Conservation (phyloP, 345 rosid genomes). For the Brassica nigra region DNA sequence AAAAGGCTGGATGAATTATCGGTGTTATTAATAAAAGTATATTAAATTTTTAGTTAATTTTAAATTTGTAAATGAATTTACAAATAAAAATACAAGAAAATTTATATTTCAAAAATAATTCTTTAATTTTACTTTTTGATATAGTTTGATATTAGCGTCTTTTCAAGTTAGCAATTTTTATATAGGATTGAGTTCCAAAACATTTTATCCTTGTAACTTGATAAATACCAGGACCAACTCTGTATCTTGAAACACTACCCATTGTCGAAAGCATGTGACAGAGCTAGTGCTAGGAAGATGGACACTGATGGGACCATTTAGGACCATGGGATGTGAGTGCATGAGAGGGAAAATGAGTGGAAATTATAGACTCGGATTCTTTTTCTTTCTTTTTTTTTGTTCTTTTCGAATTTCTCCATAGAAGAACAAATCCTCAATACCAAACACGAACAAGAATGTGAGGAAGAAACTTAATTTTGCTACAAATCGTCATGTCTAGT, state of each 20-base stretch:
- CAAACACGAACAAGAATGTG: too few relatives aligned
- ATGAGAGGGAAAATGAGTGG: too few relatives aligned
- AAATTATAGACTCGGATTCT: too few relatives aligned
- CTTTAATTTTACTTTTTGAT: too few relatives aligned
- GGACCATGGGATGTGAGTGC: background rate
- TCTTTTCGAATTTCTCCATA: too few relatives aligned
- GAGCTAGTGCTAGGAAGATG: background rate
- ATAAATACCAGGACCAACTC: background rate
- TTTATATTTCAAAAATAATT: background rate
- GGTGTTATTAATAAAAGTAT: background rate
- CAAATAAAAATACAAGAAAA: background rate
- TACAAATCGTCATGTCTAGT: too few relatives aligned
- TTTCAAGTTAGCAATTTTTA: background rate
- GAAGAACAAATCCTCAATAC: too few relatives aligned
- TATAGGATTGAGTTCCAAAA: background rate
- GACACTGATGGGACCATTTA: background rate
- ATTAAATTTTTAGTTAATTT: background rate
- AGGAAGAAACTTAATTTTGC: too few relatives aligned
- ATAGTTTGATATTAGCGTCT: background rate
- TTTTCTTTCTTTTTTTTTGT: too few relatives aligned
- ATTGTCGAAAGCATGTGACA: background rate
- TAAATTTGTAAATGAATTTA: too few relatives aligned
- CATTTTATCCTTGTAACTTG: background rate
- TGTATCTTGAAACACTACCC: background rate
- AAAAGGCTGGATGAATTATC: background rate